These are phyloP conservation scores for Dacryopinax spathularia DNA, from an alignment of 768 basidiomycete genomes.

Conservation along the genomic window DNA sequence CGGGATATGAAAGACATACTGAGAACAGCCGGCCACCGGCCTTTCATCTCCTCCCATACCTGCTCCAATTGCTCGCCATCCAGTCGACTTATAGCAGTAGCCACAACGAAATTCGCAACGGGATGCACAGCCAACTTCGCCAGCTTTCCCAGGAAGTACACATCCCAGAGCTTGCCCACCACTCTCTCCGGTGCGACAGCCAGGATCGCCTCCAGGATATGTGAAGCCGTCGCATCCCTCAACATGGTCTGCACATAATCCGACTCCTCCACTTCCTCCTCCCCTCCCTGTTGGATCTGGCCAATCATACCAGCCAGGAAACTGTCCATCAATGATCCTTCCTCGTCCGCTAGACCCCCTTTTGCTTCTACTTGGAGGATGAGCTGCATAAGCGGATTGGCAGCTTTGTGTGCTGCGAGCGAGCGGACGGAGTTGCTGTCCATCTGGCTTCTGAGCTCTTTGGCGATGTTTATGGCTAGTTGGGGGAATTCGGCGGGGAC, in stretches of 20 bases:
- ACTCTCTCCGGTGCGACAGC: constrained; percentile 42
- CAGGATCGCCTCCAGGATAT: constrained; percentile 73
- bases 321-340: constrained; percentile 67
- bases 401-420: constrained; percentile 58
- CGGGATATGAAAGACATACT: no score
- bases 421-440: constrained; percentile 62
- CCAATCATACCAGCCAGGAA: constrained; percentile 64
- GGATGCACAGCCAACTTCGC: constrained; percentile 66
- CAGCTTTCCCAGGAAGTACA: constrained; percentile 62
- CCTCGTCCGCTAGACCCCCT: constrained; percentile 39
- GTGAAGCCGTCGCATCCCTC: constrained; percentile 76
- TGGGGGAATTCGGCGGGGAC: constrained; percentile 38
- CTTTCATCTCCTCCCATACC: constrained; percentile 46
- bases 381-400: constrained; percentile 64
- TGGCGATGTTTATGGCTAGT: constrained; percentile 35
- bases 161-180: constrained; percentile 57
- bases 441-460: constrained; percentile 37
- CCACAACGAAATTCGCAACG: constrained; percentile 86
- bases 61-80: constrained; percentile 40
- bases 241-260: constrained; percentile 74
- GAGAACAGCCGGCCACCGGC: constrained; percentile 46
- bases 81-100: constrained; percentile 56
- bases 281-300: constrained; percentile 42
- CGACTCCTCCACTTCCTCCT: constrained; percentile 30
- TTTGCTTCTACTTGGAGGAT: constrained; percentile 70